Conservation (phyloP, 2,329 filamentous ascomycete species). For the Fusarium sp. region DNA sequence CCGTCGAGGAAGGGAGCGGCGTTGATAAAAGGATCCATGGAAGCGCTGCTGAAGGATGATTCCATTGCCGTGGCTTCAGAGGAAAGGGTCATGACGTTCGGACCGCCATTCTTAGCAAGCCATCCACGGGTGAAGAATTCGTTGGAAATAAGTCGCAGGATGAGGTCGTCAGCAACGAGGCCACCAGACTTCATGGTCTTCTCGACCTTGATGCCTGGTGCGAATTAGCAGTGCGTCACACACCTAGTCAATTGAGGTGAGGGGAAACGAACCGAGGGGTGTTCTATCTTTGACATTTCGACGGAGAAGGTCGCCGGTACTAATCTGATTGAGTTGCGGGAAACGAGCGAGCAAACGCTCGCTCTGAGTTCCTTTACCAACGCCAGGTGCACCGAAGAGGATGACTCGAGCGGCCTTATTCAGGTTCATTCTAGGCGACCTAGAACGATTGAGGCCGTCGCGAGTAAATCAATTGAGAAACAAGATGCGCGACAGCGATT, state of each 20-base stretch:
- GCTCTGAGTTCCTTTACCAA: conserved; percentile 96
- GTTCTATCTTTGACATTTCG: conserved; percentile 93
- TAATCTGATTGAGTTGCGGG: conserved; percentile 90
- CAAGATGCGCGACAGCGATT: background rate
- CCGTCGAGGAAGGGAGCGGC: conserved; percentile 56
- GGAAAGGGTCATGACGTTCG: conserved; percentile 66
- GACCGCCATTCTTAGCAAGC: conserved; percentile 68
- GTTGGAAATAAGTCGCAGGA: conserved; percentile 91
- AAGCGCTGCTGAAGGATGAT: conserved; percentile 51
- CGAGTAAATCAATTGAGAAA: conserved; percentile 4
- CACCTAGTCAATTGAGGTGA: background rate
- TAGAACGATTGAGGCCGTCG: conserved; percentile 39
- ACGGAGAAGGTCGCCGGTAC: conserved; percentile 91
- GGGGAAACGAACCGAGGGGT: conserved; percentile 76
- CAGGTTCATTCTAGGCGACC: conserved; percentile 69
- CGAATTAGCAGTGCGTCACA: conserved; percentile 20
- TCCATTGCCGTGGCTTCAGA: conserved; percentile 58
- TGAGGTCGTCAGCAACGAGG: conserved; percentile 92
- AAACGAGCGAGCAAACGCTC: conserved; percentile 89
- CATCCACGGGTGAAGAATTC: conserved; percentile 89
- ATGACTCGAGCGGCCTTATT: conserved; percentile 90
- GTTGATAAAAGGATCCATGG: conserved; percentile 59
- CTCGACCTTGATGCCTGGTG: conserved; percentile 87
- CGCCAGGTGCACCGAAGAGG: conserved; percentile 93
- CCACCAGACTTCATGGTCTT: conserved; percentile 87